Evolutionary conservation across 495 filamentous ascomycete species (phyloP), one percentile per base, ranked within the genome.

Genomic region (Penicillium fimorum): DNA sequence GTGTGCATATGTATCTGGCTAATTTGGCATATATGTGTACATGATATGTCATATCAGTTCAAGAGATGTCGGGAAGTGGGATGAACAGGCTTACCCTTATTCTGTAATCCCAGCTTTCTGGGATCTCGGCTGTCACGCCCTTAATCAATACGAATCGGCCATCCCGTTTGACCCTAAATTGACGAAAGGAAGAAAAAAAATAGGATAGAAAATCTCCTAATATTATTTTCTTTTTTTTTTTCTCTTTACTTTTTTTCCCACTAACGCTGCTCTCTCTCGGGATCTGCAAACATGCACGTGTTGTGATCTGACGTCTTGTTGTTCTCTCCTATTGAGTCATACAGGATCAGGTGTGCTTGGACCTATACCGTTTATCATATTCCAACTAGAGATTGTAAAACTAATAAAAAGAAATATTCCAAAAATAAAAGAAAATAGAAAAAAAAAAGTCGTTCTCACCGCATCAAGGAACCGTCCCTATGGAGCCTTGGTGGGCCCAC

Each of bases 201-300:
- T n/a, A n/a, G 11, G 18, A 32, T 5, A 1, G 22, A 4, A 15
- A 13, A 15, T 17, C 18, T 50, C 56, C 57, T 42, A 46, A 40
- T 20, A 41, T 56, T 42, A n/a, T 47, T 44, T 58, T 54, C 50
- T 44, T n/a, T 37, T 43, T 52, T 33, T 43, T 32, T 52, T 52
- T 52, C 58, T 50, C 38, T 57, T 57, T 46, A 11, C 35, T 57
- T 50, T 50, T 45, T 47, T 30, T 58, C 32, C 18, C 20, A 18
- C 35, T 44, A 32, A 20, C 54, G 54, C 50, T 47, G 27, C 45
- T 55, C 48, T 12, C 38, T 48, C 32, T 53, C 38, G 33, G 51
- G 67, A 73, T 72, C 70, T 65, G 67, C 69, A 55, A 66, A 57
- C 57, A 47, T 43, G 58, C 67, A 71, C 68, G 65, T 68, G 68